phyloP scores from a whole-genome alignment of 2,329 filamentous ascomycete species.

The Didymella segeticola region DNA sequence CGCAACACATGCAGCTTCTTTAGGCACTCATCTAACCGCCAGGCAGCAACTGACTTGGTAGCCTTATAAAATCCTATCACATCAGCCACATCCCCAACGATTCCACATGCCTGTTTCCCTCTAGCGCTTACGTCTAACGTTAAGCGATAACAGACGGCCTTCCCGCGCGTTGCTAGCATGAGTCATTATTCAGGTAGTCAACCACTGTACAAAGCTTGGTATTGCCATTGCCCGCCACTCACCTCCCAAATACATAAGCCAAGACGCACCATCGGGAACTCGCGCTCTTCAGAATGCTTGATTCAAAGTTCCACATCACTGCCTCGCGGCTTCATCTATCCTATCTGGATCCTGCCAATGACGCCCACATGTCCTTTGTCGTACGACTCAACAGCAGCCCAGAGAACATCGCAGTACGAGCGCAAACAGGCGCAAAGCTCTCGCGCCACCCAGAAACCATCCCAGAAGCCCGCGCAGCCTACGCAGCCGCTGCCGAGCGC shows the following conservation, averaged over 20 bases:
- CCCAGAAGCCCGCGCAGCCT: constrained; percentile 22
- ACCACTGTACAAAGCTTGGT: background rate
- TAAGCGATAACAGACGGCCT: background rate
- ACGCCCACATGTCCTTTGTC: constrained; percentile 24
- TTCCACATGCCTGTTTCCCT: constrained; percentile 8
- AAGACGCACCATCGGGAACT: background rate
- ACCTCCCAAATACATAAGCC: background rate
- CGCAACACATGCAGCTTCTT: background rate
- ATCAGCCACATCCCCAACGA: background rate
- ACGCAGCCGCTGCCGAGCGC: constrained; percentile 10
- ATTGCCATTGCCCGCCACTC: background rate
- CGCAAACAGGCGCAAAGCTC: background rate
- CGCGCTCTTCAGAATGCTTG: constrained; percentile 52
- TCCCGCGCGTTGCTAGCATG: background rate
- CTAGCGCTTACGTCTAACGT: constrained; percentile 7
- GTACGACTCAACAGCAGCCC: constrained; percentile 17
- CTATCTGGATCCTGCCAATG: constrained; percentile 23
- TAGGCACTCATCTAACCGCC: background rate
- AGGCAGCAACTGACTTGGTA: background rate
- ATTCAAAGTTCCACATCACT: constrained; percentile 70
- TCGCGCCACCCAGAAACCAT: background rate
- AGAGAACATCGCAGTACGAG: background rate
- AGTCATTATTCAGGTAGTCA: constrained; percentile 1
- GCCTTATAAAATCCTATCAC: background rate
- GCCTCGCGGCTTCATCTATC: constrained; percentile 52